Evolutionary conservation across 2,329 filamentous ascomycete species (phyloP).

Genomic region (Sarocladiaceae sp.): DNA sequence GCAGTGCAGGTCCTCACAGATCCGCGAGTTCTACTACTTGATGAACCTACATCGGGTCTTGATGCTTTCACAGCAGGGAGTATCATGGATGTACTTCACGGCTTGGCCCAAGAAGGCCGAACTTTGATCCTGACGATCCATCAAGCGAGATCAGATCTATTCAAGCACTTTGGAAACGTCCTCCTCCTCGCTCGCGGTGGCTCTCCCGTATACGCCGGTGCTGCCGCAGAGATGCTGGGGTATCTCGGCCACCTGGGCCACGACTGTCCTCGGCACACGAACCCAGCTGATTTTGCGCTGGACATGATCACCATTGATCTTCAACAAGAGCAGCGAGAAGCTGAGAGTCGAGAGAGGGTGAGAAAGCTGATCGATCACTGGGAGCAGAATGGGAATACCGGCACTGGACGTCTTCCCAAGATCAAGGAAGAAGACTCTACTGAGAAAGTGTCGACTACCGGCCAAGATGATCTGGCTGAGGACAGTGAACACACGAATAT

Average conservation of each 20-base stretch:
- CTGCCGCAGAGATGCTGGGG: constrained; percentile 54
- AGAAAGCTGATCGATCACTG: constrained; percentile 54
- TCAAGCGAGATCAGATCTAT: constrained; percentile 67
- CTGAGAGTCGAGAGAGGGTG: constrained; percentile 56
- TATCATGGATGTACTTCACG: constrained; percentile 66
- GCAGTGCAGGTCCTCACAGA: constrained; percentile 72
- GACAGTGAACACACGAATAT: neutral
- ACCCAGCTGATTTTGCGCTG: constrained; percentile 71
- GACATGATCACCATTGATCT: constrained; percentile 72
- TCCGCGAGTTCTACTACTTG: constrained; percentile 63
- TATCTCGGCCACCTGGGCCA: constrained; percentile 57
- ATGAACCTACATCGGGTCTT: constrained; percentile 69
- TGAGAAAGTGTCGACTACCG: too few species aligned
- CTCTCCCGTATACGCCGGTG: constrained; percentile 59
- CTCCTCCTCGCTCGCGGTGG: constrained; percentile 68
- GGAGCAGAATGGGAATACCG: constrained; percentile 22
- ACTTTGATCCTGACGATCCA: constrained; percentile 72
- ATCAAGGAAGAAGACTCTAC: constrained; percentile 23
- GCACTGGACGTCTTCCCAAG: constrained; percentile 17
- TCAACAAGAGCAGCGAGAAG: constrained; percentile 57
- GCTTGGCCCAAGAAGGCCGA: constrained; percentile 64
- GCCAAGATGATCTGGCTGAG: constrained; percentile 14
- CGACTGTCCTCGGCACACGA: constrained; percentile 61
- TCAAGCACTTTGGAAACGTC: constrained; percentile 64
- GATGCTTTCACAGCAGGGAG: constrained; percentile 73